Conservation (phyloP, 2,329 filamentous ascomycete species). For the Bertia moriformis region DNA sequence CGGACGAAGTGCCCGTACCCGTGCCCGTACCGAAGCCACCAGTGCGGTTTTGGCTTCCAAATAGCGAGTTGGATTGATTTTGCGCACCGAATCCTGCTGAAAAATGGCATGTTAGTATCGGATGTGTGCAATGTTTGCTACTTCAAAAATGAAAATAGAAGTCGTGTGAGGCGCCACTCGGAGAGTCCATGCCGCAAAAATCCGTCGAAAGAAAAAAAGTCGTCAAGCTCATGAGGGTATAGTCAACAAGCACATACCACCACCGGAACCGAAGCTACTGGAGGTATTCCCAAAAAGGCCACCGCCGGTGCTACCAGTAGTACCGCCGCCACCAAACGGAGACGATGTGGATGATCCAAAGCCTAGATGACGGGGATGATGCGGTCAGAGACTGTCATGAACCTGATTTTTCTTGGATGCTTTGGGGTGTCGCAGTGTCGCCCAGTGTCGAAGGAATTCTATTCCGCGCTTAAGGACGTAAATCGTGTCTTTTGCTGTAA, state of each 20-base stretch:
- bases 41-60: background rate
- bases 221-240: background rate
- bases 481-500: too few species aligned
- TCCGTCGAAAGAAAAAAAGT: background rate
- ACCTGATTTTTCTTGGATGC: background rate
- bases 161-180: too few species aligned
- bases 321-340: constrained; percentile 14
- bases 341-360: constrained; percentile 9
- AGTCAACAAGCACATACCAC: background rate
- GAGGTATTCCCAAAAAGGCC: constrained; percentile 5
- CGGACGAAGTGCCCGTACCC: constrained; percentile 11
- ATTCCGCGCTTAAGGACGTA: too few species aligned
- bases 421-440: background rate
- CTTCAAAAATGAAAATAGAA: background rate
- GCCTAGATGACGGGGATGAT: constrained; percentile 1
- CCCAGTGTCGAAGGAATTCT: background rate
- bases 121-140: too few species aligned
- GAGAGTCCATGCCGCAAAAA: background rate
- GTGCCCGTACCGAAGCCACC: background rate
- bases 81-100: background rate
- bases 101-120: background rate
- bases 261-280: constrained; percentile 10
- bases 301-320: background rate
- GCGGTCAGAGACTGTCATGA: constrained; percentile 1
- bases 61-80: background rate